A percentile compares a stretch with the other conserved stretches of the same genome.
Conservation (phyloP, 2,329 filamentous ascomycete genomes). For the Stagonosporopsis chrysanthemi region DNA sequence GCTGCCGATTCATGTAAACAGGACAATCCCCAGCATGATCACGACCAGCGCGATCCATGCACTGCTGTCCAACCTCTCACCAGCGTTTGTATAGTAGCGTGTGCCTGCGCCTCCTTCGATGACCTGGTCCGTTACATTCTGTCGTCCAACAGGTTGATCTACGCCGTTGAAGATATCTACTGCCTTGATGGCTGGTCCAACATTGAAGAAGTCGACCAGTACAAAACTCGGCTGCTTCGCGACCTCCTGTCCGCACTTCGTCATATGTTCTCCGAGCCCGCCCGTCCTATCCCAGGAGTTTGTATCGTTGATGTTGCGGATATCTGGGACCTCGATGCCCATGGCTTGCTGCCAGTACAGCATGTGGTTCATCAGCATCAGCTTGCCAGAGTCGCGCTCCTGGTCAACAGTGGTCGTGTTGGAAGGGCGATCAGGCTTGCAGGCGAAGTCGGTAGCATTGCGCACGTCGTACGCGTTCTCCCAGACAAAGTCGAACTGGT, state of each 20-base stretch:
- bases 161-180: slow-evolving; percentile 72
- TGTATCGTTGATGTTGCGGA: slow-evolving; percentile 64
- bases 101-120: slow-evolving; percentile 8
- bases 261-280: slow-evolving; percentile 50
- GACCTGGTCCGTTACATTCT: slow-evolving; percentile 26
- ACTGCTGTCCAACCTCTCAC: slow-evolving; percentile 8
- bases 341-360: slow-evolving; percentile 63
- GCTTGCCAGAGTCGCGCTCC: slow-evolving; percentile 61
- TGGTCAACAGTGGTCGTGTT: slow-evolving; percentile 52
- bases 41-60: slow-evolving; percentile 14
- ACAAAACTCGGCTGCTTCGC: slow-evolving; percentile 69
- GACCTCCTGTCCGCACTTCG: slow-evolving; percentile 64
- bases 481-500: slow-evolving; percentile 71
- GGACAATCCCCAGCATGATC: not conserved
- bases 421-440: slow-evolving; percentile 70
- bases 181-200: slow-evolving; percentile 70
- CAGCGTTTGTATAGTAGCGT: slow-evolving; percentile 6
- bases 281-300: slow-evolving; percentile 69
- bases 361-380: slow-evolving; percentile 82
- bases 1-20: not conserved
- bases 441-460: slow-evolving; percentile 69
- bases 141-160: slow-evolving; percentile 54
- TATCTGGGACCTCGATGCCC: slow-evolving; percentile 39
- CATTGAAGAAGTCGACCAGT: slow-evolving; percentile 80
- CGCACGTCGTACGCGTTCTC: slow-evolving; percentile 74